A percentile compares a stretch with the other conserved stretches of the same genome.
Evolutionary conservation across 2,329 filamentous ascomycete species (phyloP).

Genomic region (Penicillium sp.): DNA sequence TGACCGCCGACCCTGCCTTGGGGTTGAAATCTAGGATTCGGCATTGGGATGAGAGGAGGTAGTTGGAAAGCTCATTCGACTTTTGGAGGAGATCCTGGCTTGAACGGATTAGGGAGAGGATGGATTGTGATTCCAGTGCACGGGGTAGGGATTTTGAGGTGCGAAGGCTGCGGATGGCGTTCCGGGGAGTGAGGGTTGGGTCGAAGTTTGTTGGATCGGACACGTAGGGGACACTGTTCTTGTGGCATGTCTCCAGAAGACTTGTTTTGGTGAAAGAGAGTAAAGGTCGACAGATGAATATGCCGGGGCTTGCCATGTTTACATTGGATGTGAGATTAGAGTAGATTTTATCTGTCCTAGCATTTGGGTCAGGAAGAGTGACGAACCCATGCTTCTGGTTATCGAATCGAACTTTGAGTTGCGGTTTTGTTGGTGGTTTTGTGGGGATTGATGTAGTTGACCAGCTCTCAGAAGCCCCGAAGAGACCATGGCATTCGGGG

Average conservation of each 20-base stretch:
- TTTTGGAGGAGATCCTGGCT: constrained; percentile 48
- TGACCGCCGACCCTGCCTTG: constrained; percentile 35
- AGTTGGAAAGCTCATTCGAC: constrained; percentile 55
- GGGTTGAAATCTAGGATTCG: constrained; percentile 34
- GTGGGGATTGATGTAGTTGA: constrained; percentile 42
- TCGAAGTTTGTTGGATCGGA: constrained; percentile 84
- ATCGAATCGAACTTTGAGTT: constrained; percentile 10
- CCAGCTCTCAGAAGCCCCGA: constrained; percentile 69
- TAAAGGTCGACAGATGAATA: constrained; percentile 41
- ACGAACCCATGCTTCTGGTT: not conserved
- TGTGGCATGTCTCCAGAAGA: constrained; percentile 65
- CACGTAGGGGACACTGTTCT: constrained; percentile 70
- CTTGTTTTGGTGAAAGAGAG: constrained; percentile 63
- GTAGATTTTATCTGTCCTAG: not conserved
- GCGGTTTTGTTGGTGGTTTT: constrained; percentile 6
- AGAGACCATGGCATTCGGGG: constrained; percentile 78
- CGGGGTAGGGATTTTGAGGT: constrained; percentile 61
- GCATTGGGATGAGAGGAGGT: constrained; percentile 48
- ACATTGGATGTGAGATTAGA: not conserved
- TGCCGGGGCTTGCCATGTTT: constrained; percentile 35
- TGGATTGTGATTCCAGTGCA: constrained; percentile 65
- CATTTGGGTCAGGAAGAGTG: not conserved
- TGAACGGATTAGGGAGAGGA: constrained; percentile 61
- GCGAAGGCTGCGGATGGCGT: constrained; percentile 72
- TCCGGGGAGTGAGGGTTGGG: constrained; percentile 72